Evolutionary conservation across 768 basidiomycete genomes (phyloP), one percentile per base, ranked within the genome.

Genomic region (Phaeotremella skinneri): DNA sequence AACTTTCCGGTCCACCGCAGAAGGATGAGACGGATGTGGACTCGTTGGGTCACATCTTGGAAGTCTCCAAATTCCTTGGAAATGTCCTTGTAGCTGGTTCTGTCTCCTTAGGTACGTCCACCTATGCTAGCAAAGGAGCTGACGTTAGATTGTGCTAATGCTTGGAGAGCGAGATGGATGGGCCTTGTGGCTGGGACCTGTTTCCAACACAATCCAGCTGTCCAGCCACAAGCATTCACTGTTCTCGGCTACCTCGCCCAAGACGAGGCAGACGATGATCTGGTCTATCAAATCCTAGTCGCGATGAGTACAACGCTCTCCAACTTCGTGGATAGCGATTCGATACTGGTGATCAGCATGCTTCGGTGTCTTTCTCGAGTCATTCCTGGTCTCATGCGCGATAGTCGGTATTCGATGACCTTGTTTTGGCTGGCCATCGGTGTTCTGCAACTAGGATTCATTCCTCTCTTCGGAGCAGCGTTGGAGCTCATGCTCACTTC

Each of bases 101-200:
- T 0, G 86, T 85, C 14, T 84, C 85, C 2, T 82, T 79, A 74
- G 90, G 91, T 92, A 59, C 53, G 82, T 75, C 4, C 6, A 55
- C 21, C 55, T 89, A 89, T 86, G 11, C 76, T 90, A 2, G 16
- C 1, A 30, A 2, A 9, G 37, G n/a, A 39, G 34, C 34, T 7
- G 17, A 25, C 27, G 31, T 23, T 52, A 74, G 72, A 74, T 49
- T 67, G 63, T 42, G 78, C 88, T 29, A 96, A 96, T 69, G 83
- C 88, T 2, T 96, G 92, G 92, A 83, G 88, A 58, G 90, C 91
- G 26, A 82, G 92, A 32, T 94, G 91, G 91, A 91, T 91, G 87
- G 85, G 89, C 41, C 75, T 96, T 57, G 85, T 91, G 14, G 88
- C 89, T 0, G 85, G 89, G 0, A 89, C 88, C 0, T 90, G 91